Conservation (phyloP, 331 rosid genomes). For the Spiraea crenata region DNA sequence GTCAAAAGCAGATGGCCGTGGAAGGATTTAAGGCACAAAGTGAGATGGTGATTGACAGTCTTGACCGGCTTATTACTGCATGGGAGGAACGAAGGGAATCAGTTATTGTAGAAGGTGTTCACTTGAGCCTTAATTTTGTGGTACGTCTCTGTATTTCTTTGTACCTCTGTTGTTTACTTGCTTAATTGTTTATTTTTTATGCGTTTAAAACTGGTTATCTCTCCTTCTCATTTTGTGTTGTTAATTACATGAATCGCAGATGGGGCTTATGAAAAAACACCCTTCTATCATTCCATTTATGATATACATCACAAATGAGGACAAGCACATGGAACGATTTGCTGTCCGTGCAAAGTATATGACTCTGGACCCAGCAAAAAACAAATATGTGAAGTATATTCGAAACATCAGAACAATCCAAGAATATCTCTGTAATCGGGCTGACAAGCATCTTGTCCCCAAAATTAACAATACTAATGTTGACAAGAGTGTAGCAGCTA, state of each 20-base stretch:
- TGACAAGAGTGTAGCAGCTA: constrained; percentile 98
- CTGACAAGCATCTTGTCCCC: constrained; percentile 97
- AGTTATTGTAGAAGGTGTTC: constrained; percentile 97
- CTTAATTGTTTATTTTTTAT: neutral
- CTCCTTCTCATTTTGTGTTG: neutral
- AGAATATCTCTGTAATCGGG: constrained; percentile 94
- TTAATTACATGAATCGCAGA: constrained; percentile 44
- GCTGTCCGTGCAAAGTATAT: constrained; percentile 99
- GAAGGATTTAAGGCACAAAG: constrained; percentile 99
- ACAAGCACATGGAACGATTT: constrained; percentile 92
- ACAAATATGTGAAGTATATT: constrained; percentile 93
- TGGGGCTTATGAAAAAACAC: constrained; percentile 99
- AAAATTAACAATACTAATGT: constrained; percentile 97
- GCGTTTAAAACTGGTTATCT: neutral
- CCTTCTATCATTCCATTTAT: constrained; percentile 95
- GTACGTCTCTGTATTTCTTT: constrained; percentile 38
- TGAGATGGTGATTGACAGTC: constrained; percentile 99
- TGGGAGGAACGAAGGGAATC: constrained; percentile 99
- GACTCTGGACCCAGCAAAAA: constrained; percentile 97
- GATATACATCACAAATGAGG: constrained; percentile 92
- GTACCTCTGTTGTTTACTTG: constrained; percentile 7
- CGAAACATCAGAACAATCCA: constrained; percentile 95
- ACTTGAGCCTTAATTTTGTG: constrained; percentile 94
- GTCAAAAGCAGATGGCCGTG: constrained; percentile 87
- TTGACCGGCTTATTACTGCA: constrained; percentile 91